phyloP scores from a whole-genome alignment of 2,329 filamentous ascomycete genomes.

The Trichoderma oligosporum region DNA sequence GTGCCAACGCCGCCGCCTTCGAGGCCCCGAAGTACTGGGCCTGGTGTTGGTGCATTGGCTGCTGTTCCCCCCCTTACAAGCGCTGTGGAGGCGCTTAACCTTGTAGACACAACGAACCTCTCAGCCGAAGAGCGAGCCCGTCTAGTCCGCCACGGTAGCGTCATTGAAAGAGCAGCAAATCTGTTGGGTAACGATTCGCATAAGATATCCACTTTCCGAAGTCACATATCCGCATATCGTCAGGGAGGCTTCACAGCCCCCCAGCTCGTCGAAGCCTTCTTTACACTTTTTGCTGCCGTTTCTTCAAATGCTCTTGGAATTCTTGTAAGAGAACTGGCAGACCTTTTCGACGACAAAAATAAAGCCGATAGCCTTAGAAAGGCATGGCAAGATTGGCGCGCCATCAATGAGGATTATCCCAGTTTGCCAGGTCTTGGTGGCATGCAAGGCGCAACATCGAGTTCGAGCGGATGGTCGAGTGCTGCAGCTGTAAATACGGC shows the following conservation, averaged over 20 bases:
- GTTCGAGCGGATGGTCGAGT: constrained; percentile 56
- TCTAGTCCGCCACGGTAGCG: constrained; percentile 72
- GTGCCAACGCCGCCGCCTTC: neutral
- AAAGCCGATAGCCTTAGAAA: constrained; percentile 72
- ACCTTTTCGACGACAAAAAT: constrained; percentile 78
- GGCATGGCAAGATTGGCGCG: constrained; percentile 93
- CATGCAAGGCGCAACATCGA: constrained; percentile 58
- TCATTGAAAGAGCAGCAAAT: constrained; percentile 78
- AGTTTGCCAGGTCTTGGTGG: constrained; percentile 73
- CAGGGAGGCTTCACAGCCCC: constrained; percentile 64
- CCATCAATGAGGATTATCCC: constrained; percentile 93
- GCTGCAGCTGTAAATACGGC: constrained; percentile 58
- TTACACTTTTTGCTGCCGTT: constrained; percentile 75
- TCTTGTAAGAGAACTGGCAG: constrained; percentile 83
- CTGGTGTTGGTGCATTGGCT: constrained; percentile 23
- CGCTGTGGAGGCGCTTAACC: constrained; percentile 49
- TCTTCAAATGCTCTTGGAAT: constrained; percentile 79
- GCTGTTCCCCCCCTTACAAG: constrained; percentile 26
- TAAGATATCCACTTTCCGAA: constrained; percentile 76
- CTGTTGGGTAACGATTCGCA: constrained; percentile 72
- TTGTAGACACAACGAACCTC: constrained; percentile 50
- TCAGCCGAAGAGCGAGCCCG: constrained; percentile 78
- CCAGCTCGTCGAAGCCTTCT: constrained; percentile 82
- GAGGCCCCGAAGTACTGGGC: constrained; percentile 20
- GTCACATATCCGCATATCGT: constrained; percentile 74